Evolutionary conservation across 73 alveolate genomes (phyloP).

Genomic region (Effrenium voratum): DNA sequence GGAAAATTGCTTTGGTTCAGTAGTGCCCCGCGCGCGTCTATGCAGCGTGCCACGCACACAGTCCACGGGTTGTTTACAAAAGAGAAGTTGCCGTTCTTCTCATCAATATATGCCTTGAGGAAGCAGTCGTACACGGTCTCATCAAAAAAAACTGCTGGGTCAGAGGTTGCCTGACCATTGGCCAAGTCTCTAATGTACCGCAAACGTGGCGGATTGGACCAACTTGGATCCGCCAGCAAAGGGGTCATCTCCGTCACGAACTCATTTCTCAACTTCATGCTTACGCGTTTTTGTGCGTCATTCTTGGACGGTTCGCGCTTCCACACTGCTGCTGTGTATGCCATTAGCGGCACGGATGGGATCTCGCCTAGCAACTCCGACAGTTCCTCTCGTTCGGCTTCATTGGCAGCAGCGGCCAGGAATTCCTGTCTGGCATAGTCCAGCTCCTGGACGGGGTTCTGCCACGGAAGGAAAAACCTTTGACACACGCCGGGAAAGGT

Average conservation of each 20-base stretch:
- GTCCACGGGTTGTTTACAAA: conserved; percentile 6
- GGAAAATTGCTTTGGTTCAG: background rate
- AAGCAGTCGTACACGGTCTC: conserved; percentile 3
- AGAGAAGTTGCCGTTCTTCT: background rate
- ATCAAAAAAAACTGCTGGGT: background rate
- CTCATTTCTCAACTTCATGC: background rate
- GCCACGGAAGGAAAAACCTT: conserved; percentile 8
- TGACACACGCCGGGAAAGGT: background rate
- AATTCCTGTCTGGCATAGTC: background rate
- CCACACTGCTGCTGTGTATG: background rate
- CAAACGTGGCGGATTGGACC: background rate
- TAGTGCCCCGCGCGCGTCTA: background rate
- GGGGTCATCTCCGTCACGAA: conserved; percentile 15
- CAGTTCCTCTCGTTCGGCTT: background rate
- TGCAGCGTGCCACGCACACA: background rate
- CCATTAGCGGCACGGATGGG: conserved; percentile 7
- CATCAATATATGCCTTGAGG: background rate
- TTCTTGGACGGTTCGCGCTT: background rate
- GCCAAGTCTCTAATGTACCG: conserved; percentile 13
- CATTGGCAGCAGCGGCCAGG: conserved; percentile 17
- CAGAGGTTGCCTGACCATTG: background rate
- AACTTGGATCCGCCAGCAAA: background rate
- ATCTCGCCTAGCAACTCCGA: background rate
- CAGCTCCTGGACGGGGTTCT: background rate
- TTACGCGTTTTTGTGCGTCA: background rate